phyloP scores from a whole-genome alignment of 805 yeast species.

The Lipomyces sp. region DNA sequence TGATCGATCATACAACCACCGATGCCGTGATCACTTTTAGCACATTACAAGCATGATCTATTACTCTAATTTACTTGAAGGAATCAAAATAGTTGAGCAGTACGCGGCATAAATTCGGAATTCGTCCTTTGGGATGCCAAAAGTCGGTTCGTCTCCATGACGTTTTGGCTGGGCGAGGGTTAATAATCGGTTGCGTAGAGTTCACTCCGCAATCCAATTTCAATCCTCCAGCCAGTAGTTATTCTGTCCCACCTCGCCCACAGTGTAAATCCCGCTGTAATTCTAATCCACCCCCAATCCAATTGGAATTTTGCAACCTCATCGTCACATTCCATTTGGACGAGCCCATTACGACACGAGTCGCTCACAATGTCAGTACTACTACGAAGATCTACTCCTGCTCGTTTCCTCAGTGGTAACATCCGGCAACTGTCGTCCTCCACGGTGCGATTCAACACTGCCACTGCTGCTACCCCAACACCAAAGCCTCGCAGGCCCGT shows the following conservation, averaged over 20 bases:
- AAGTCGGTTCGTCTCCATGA: too few relatives aligned
- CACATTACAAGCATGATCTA: too few relatives aligned
- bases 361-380: neutral
- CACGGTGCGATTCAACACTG: conserved; percentile 17
- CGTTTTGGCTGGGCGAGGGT: too few relatives aligned
- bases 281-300: neutral
- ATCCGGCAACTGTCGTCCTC: conserved; percentile 1
- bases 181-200: neutral
- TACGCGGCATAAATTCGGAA: too few relatives aligned
- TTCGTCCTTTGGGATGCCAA: too few relatives aligned
- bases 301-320: neutral
- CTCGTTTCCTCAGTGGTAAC: neutral
- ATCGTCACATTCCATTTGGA: neutral
- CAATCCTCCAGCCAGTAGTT: neutral
- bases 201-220: neutral
- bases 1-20: too few relatives aligned
- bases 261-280: neutral
- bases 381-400: neutral
- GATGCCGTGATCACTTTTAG: too few relatives aligned
- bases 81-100: too few relatives aligned
- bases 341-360: neutral
- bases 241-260: neutral
- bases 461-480: conserved; percentile 19
- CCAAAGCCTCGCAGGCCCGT: conserved; percentile 37
- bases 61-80: too few relatives aligned